These are phyloP conservation scores for Rhodomyrtus tomentosa DNA, from an alignment of 345 rosid species.

Conservation along the genomic window DNA sequence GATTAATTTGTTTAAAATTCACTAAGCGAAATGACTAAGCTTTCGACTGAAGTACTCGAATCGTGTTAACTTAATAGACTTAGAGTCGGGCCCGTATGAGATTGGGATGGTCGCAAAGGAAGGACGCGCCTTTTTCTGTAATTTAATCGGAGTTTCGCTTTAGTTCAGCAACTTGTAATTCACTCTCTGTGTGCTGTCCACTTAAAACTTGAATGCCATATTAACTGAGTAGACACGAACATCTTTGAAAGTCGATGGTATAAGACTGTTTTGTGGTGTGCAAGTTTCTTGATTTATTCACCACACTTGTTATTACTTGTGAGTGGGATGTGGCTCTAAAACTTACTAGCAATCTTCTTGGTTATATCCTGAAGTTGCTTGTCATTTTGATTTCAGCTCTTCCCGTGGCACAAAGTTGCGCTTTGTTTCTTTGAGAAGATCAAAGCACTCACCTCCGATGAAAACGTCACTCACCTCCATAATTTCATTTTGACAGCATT, in stretches of 20 bases:
- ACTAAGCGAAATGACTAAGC: not conserved
- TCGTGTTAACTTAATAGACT: rapidly evolving
- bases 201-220: not conserved
- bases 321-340: not conserved
- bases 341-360: not conserved
- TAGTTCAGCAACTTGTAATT: not conserved
- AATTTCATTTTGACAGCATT: not conserved
- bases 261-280: not conserved
- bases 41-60: not conserved
- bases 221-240: not conserved
- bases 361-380: not conserved
- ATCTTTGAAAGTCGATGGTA: not conserved
- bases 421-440: not conserved
- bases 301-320: not conserved
- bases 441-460: not conserved
- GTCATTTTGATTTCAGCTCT: not conserved
- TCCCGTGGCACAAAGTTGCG: not conserved
- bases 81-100: not conserved
- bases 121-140: too few species aligned
- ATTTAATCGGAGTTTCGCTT: not conserved
- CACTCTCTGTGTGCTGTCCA: not conserved
- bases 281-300: not conserved
- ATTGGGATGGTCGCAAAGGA: not conserved
- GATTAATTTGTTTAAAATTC: not conserved
- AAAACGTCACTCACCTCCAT: not conserved